Conservation (phyloP, 2,329 filamentous ascomycete species). For the Corniculantispora saksenae region DNA sequence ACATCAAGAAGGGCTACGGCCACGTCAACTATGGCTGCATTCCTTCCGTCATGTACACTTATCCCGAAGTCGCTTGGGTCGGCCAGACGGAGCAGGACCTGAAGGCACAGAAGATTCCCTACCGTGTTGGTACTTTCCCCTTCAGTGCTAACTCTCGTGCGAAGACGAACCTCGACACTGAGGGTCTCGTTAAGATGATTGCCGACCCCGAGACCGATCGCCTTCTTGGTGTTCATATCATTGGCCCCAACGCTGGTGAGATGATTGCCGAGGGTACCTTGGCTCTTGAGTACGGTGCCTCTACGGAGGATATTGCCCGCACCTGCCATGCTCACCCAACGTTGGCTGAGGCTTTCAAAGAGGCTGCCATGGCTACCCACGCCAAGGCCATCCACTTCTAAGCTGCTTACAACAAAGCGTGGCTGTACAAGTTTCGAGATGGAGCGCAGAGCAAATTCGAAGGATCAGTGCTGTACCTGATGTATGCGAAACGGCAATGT, state of each 20-base stretch:
- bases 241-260: constrained; percentile 93
- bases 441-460: neutral
- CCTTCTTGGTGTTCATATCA: constrained; percentile 93
- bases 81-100: constrained; percentile 96
- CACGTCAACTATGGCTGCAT: constrained; percentile 99
- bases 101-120: constrained; percentile 85
- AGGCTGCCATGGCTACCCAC: constrained; percentile 97
- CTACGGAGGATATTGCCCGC: constrained; percentile 88
- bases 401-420: constrained; percentile 15
- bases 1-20: constrained; percentile 95
- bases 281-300: constrained; percentile 94
- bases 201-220: constrained; percentile 95
- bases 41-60: constrained; percentile 98
- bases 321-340: constrained; percentile 98
- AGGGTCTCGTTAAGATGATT: constrained; percentile 96
- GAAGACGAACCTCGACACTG: constrained; percentile 97
- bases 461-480: neutral
- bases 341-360: constrained; percentile 96
- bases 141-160: constrained; percentile 98
- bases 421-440: neutral
- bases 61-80: constrained; percentile 98
- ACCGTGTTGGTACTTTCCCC: constrained; percentile 91
- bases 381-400: constrained; percentile 96
- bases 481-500: neutral
- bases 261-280: constrained; percentile 98